phyloP scores from a whole-genome alignment of 129 eudicot species.

The Rutidosis leptorrhynchoides region DNA sequence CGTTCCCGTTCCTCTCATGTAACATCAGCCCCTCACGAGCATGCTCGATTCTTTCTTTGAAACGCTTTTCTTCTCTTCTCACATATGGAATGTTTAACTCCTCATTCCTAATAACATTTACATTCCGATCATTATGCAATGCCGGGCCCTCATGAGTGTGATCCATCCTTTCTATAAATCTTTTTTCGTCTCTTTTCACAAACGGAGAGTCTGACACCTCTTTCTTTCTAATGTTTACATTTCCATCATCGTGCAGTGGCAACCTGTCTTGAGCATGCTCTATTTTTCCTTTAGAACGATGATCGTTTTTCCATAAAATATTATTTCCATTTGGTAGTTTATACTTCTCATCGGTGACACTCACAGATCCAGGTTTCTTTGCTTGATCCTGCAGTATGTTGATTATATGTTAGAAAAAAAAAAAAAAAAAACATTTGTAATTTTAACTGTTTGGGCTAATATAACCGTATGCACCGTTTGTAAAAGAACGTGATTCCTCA shows the following conservation, averaged over 20 bases:
- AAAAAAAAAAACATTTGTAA: background rate
- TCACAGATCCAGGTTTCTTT: slow-evolving; percentile 27
- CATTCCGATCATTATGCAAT: slow-evolving; percentile 25
- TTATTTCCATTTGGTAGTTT: slow-evolving; percentile 31
- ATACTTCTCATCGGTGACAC: slow-evolving; percentile 34
- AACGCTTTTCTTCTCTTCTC: slow-evolving; percentile 27
- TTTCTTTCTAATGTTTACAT: slow-evolving; percentile 21
- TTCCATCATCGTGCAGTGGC: slow-evolving; percentile 22
- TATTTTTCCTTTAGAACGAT: slow-evolving; percentile 43
- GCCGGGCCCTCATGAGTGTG: slow-evolving; percentile 21
- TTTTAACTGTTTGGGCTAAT: background rate
- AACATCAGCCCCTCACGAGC: slow-evolving; percentile 17
- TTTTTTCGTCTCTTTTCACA: slow-evolving; percentile 34
- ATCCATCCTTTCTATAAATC: slow-evolving; percentile 40
- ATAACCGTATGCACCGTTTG: background rate
- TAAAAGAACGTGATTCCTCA: background rate
- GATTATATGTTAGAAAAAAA: background rate
- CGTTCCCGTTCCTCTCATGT: slow-evolving; percentile 21
- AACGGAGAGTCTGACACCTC: slow-evolving; percentile 26
- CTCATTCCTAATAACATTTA: slow-evolving; percentile 30
- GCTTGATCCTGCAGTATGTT: slow-evolving; percentile 37
- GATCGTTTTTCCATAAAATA: slow-evolving; percentile 28
- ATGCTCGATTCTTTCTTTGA: slow-evolving; percentile 42
- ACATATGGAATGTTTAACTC: slow-evolving; percentile 22
- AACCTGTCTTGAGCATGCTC: slow-evolving; percentile 32